Percentiles rank a stretch among this genome's conserved stretches.
phyloP scores from a whole-genome alignment of 2,329 filamentous ascomycete species.

The Acrocalymma vagum region DNA sequence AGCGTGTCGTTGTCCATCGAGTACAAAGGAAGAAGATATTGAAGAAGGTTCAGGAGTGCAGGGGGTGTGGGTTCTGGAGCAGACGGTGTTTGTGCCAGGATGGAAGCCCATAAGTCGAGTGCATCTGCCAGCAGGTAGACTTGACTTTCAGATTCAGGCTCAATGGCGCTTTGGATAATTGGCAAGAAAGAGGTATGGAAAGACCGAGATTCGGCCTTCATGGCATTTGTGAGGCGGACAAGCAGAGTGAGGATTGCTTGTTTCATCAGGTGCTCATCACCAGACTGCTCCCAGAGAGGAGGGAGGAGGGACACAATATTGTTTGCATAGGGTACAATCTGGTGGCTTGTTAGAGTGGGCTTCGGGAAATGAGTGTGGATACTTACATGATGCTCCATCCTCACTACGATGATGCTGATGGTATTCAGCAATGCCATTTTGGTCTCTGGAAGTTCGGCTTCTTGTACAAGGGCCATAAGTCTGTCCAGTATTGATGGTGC shows the following conservation, averaged over 20 bases:
- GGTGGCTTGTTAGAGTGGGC: conserved; percentile 17
- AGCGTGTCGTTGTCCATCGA: conserved; percentile 59
- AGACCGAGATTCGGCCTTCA: conserved; percentile 78
- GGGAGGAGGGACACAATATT: conserved; percentile 84
- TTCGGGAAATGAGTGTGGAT: too few relatives aligned
- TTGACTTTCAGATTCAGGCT: conserved; percentile 68
- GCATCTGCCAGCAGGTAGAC: conserved; percentile 91
- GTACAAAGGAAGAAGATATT: conserved; percentile 57
- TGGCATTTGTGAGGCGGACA: conserved; percentile 82
- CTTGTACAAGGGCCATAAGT: conserved; percentile 79
- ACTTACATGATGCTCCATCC: conserved; percentile 77
- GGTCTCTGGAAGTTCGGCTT: conserved; percentile 83
- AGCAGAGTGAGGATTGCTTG: conserved; percentile 90
- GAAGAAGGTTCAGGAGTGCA: conserved; percentile 53
- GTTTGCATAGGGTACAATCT: conserved; percentile 74
- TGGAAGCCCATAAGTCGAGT: conserved; percentile 84
- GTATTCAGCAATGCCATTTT: conserved; percentile 92
- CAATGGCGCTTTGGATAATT: conserved; percentile 80
- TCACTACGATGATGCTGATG: conserved; percentile 79
- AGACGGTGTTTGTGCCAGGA: conserved; percentile 69
- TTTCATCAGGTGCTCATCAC: conserved; percentile 91
- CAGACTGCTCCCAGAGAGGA: conserved; percentile 83
- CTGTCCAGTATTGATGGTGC: conserved; percentile 76
- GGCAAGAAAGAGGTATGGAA: conserved; percentile 85
- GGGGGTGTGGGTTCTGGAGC: conserved; percentile 51